Percentiles rank a stretch among this genome's conserved stretches.
Conservation (phyloP, 78 protist genomes). For the Dictyostelium discoideum region DNA sequence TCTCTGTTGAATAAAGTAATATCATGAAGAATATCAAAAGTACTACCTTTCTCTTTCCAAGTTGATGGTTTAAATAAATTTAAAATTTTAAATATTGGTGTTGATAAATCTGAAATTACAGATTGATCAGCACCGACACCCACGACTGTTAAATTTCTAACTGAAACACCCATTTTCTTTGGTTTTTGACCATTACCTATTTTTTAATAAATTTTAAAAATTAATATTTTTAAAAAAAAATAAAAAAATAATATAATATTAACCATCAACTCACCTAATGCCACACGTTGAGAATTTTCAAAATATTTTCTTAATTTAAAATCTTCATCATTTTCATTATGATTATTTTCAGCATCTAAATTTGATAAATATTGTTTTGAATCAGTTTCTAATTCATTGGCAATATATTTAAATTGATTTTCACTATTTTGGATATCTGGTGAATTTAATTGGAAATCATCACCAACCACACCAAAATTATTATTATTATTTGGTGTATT, state of each 20-base stretch:
- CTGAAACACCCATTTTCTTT: conserved; percentile 47
- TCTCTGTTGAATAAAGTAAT: conserved; percentile 54
- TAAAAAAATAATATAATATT: no score
- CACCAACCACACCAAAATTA: not conserved
- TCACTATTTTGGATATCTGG: not conserved
- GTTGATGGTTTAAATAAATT: conserved; percentile 11
- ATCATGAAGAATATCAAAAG: conserved; percentile 68
- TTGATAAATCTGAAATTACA: conserved; percentile 16
- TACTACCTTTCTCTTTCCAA: not conserved
- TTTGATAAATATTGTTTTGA: not conserved
- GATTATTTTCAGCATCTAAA: not conserved
- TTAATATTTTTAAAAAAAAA: no score
- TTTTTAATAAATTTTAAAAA: no score
- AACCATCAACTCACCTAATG: not conserved
- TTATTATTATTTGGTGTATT: not conserved
- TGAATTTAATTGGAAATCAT: not conserved
- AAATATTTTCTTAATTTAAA: conserved; percentile 59
- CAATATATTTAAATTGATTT: not conserved
- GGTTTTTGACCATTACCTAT: conserved; percentile 26
- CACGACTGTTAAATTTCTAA: conserved; percentile 41
- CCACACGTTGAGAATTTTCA: conserved; percentile 66
- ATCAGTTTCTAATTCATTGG: not conserved
- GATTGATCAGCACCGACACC: conserved; percentile 37
- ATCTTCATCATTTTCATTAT: conserved; percentile 37
- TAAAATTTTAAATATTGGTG: not conserved